Percentiles rank a stretch among this genome's conserved stretches.
Conservation (phyloP, 306 rosid species). For the Vigna reflexopilosa region DNA sequence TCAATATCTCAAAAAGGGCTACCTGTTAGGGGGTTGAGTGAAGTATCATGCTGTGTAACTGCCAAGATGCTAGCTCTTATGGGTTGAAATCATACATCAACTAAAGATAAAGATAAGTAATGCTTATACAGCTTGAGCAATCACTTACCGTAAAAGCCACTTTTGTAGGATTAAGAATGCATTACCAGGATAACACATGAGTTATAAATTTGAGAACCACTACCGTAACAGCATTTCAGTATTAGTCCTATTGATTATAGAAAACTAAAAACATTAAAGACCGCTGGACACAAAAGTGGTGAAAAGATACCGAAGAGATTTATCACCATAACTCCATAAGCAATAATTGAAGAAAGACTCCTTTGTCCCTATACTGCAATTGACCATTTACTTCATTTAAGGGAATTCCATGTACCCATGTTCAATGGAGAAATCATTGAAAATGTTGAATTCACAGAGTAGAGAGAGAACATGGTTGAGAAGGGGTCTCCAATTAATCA, state of each 20-base stretch:
- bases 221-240: background rate
- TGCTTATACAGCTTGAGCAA: background rate
- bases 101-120: background rate
- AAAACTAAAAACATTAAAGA: background rate
- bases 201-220: background rate
- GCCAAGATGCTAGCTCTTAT: background rate
- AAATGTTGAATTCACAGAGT: slow-evolving; percentile 14
- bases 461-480: background rate
- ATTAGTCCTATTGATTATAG: background rate
- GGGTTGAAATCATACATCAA: background rate
- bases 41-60: background rate
- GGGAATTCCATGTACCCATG: background rate
- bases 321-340: background rate
- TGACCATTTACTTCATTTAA: background rate
- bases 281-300: background rate
- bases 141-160: background rate
- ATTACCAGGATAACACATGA: background rate
- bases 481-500: background rate
- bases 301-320: background rate
- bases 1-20: background rate
- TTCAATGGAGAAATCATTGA: slow-evolving; percentile 4
- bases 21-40: background rate
- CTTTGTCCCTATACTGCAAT: background rate
- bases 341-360: background rate
- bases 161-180: background rate